Evolutionary conservation across 2,329 filamentous ascomycete genomes (phyloP).

Genomic region (Hyphodiscus sp.): DNA sequence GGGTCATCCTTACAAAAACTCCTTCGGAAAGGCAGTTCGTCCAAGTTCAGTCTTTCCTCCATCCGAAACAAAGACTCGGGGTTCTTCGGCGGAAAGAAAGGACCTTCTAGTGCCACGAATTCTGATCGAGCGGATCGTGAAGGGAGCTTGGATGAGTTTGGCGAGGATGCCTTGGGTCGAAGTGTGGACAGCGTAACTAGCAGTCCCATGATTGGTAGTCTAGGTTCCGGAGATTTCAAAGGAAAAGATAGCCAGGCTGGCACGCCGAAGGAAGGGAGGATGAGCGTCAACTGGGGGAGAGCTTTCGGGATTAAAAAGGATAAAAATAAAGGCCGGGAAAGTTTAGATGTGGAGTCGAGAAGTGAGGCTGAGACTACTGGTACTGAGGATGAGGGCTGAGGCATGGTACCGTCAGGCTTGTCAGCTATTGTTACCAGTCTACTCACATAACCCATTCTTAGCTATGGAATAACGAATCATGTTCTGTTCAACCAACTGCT

Average conservation of each 20-base stretch:
- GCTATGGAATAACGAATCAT: neutral
- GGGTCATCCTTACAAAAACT: conserved; percentile 48
- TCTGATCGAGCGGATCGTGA: conserved; percentile 52
- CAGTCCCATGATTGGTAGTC: conserved; percentile 49
- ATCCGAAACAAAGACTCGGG: conserved; percentile 46
- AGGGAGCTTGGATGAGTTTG: conserved; percentile 49
- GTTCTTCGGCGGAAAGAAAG: conserved; percentile 49
- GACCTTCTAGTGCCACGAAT: conserved; percentile 44
- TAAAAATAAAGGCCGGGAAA: conserved; percentile 25
- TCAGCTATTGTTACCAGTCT: neutral
- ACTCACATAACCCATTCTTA: neutral
- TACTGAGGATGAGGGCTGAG: conserved; percentile 23
- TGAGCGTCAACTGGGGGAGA: conserved; percentile 26
- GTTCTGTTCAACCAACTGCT: neutral
- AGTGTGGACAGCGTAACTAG: conserved; percentile 51
- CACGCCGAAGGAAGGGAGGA: conserved; percentile 25
- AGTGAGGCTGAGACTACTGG: conserved; percentile 26
- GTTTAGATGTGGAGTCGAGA: conserved; percentile 24
- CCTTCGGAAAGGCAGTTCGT: conserved; percentile 58
- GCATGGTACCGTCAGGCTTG: neutral
- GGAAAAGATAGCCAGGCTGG: conserved; percentile 34
- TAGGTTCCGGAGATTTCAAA: conserved; percentile 37
- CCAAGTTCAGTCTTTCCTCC: conserved; percentile 58
- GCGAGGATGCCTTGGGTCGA: conserved; percentile 45
- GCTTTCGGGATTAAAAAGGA: conserved; percentile 23